Evolutionary conservation across 2,329 filamentous ascomycete genomes (phyloP).

Genomic region (Colletotrichum trifolii): DNA sequence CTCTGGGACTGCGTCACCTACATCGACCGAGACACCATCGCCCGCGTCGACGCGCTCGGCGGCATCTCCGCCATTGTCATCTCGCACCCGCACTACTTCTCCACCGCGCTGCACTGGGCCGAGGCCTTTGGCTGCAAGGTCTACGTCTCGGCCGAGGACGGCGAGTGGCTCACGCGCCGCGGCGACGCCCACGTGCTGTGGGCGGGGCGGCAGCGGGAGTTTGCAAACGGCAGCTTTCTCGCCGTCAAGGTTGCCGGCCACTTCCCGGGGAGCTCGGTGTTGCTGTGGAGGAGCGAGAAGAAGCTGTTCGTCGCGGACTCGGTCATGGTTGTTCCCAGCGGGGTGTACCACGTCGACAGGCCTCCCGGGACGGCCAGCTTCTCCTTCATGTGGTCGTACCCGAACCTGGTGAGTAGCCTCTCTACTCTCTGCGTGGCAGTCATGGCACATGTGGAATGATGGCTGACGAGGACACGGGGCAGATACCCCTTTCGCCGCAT

Average conservation of each 20-base stretch:
- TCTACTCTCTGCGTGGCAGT: too few species aligned
- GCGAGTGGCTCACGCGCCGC: constrained; percentile 67
- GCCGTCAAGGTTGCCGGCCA: constrained; percentile 81
- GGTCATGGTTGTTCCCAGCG: constrained; percentile 75
- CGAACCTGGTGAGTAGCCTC: constrained; percentile 32
- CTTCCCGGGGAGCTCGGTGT: constrained; percentile 79
- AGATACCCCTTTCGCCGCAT: constrained; percentile 31
- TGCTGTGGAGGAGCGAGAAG: constrained; percentile 63
- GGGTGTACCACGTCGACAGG: constrained; percentile 45
- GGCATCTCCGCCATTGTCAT: constrained; percentile 79
- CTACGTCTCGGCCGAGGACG: constrained; percentile 74
- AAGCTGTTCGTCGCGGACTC: constrained; percentile 82
- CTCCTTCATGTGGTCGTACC: constrained; percentile 35
- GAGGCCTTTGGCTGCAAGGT: constrained; percentile 75
- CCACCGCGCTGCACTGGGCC: constrained; percentile 81
- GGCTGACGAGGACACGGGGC: neutral
- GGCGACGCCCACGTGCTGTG: constrained; percentile 61
- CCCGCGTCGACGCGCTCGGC: constrained; percentile 67
- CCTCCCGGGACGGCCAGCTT: constrained; percentile 33
- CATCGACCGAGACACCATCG: constrained; percentile 72
- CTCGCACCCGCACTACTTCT: constrained; percentile 86
- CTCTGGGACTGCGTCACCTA: constrained; percentile 84
- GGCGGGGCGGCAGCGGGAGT: constrained; percentile 52
- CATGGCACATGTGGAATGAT: too few species aligned
- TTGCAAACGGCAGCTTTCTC: constrained; percentile 61